Conservation (phyloP, 306 rosid genomes). For the Geum urbanum region DNA sequence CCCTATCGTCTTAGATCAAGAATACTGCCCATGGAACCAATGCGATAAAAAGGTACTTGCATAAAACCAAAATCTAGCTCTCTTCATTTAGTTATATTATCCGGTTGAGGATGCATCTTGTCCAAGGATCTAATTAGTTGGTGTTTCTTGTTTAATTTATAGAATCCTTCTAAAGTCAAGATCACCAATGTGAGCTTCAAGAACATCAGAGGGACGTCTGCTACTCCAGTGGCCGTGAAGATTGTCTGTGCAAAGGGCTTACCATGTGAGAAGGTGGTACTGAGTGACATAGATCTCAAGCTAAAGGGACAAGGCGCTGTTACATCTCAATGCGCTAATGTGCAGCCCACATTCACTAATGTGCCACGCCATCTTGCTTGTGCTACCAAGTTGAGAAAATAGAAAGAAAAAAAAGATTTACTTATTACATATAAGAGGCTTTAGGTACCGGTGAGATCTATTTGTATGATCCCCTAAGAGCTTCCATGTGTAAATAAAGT, state of each 20-base stretch:
- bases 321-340: slow-evolving; percentile 12
- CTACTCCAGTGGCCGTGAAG: slow-evolving; percentile 11
- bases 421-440: too few relatives aligned
- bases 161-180: slow-evolving; percentile 12
- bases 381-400: too few relatives aligned
- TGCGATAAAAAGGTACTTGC: not conserved
- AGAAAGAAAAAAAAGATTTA: too few relatives aligned
- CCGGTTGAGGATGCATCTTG: too few relatives aligned
- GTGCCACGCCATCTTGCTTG: too few relatives aligned
- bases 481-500: too few relatives aligned
- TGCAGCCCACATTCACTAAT: slow-evolving; percentile 1
- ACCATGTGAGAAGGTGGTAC: slow-evolving; percentile 16
- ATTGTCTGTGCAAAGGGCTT: slow-evolving; percentile 18
- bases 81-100: too few relatives aligned
- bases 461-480: too few relatives aligned
- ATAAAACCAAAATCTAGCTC: not conserved
- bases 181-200: slow-evolving; percentile 16
- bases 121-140: too few relatives aligned
- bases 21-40: not conserved
- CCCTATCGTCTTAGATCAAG: not conserved
- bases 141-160: too few relatives aligned
- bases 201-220: slow-evolving; percentile 22
- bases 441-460: too few relatives aligned
- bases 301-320: slow-evolving; percentile 10
- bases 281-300: slow-evolving; percentile 15